phyloP scores from a whole-genome alignment of 2,329 filamentous ascomycete species.

The Aspergillus jensenii region DNA sequence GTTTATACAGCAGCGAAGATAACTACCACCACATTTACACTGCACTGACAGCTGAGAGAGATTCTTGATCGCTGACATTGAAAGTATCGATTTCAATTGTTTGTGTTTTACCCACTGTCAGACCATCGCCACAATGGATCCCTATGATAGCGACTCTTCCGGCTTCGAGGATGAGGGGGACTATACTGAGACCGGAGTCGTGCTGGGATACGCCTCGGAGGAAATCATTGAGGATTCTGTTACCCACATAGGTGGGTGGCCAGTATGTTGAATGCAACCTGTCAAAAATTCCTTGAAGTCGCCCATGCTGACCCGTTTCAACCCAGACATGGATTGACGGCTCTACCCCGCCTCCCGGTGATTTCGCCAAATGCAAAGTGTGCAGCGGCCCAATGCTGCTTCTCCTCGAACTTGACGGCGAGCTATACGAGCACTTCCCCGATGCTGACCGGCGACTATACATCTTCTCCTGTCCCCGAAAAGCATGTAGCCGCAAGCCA shows the following conservation, averaged over 20 bases:
- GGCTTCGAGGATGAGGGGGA: conserved; percentile 61
- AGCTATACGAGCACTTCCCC: conserved; percentile 82
- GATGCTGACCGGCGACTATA: conserved; percentile 86
- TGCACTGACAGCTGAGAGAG: neutral
- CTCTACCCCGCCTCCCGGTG: conserved; percentile 68
- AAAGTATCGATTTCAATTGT: neutral
- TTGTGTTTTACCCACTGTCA: neutral
- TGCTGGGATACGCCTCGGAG: conserved; percentile 83
- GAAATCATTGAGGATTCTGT: conserved; percentile 78
- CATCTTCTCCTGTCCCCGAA: conserved; percentile 76
- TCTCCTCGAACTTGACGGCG: conserved; percentile 86
- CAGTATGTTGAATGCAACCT: conserved; percentile 59
- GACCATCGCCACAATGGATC: conserved; percentile 56
- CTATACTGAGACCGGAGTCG: conserved; percentile 69
- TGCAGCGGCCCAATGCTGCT: conserved; percentile 83
- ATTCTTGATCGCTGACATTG: neutral
- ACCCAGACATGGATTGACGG: conserved; percentile 77
- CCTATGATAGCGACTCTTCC: conserved; percentile 86
- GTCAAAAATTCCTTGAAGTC: neutral
- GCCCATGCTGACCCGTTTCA: conserved; percentile 15
- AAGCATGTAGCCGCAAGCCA: conserved; percentile 75
- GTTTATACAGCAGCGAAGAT: neutral
- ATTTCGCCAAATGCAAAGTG: conserved; percentile 79
- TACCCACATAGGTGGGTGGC: conserved; percentile 82
- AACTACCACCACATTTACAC: neutral